These are phyloP conservation scores for Acanthamoeba lenticulata DNA, from an alignment of 208 protist species.

Conservation along the genomic window DNA sequence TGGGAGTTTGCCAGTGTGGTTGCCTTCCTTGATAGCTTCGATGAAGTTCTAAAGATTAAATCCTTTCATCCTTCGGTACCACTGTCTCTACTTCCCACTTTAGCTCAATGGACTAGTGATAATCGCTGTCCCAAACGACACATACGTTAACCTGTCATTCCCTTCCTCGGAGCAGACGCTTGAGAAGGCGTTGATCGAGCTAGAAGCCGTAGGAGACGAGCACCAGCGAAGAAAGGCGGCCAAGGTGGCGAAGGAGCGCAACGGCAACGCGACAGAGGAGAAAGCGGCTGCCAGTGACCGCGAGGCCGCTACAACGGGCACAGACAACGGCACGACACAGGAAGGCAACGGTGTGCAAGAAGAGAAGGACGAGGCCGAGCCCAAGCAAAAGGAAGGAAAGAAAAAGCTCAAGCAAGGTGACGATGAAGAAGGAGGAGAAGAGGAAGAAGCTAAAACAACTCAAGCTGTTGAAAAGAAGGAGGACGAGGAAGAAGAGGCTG, in stretches of 20 bases:
- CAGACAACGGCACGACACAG: background rate
- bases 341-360: background rate
- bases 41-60: background rate
- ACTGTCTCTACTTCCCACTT: background rate
- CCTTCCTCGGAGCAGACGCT: background rate
- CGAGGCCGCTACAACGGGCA: background rate
- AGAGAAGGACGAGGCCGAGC: background rate
- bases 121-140: background rate
- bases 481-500: background rate
- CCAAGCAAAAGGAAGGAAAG: background rate
- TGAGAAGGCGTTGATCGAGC: background rate
- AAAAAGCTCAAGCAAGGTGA: background rate
- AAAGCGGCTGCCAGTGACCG: background rate
- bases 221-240: background rate
- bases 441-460: background rate
- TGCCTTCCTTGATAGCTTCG: slow-evolving; percentile 1
- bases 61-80: background rate
- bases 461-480: background rate
- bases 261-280: background rate
- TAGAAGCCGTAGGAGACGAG: background rate
- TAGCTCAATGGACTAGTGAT: background rate
- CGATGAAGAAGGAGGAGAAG: background rate
- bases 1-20: slow-evolving; percentile 57
- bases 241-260: background rate
- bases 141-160: background rate